These are phyloP conservation scores for Colletotrichum sp. DNA, from an alignment of 2,329 filamentous ascomycete genomes.

Conservation along the genomic window DNA sequence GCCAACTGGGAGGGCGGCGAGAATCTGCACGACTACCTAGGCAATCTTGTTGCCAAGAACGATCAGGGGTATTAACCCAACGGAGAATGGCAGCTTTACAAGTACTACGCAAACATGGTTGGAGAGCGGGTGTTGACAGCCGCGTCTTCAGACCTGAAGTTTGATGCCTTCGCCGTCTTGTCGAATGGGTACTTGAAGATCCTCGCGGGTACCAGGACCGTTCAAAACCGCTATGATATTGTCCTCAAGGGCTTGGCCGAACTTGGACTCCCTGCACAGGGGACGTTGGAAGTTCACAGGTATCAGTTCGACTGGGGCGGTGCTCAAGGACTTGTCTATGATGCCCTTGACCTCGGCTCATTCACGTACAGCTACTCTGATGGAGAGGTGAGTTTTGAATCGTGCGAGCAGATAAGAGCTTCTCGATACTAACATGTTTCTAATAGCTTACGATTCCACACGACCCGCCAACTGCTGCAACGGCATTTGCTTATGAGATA, in stretches of 20 bases:
- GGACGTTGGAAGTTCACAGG: background rate
- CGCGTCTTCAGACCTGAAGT: background rate
- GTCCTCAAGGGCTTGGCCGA: background rate
- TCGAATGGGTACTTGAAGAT: background rate
- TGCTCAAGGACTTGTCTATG: background rate
- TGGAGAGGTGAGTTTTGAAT: background rate
- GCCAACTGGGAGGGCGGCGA: conserved; percentile 49
- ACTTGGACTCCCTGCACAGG: background rate
- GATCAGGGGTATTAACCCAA: background rate
- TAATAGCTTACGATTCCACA: background rate
- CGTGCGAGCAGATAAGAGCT: background rate
- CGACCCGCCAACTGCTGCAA: background rate
- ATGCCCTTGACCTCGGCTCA: background rate
- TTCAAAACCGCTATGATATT: background rate
- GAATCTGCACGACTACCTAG: conserved; percentile 48
- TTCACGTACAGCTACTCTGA: background rate
- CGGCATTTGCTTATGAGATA: background rate
- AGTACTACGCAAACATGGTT: background rate
- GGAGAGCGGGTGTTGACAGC: background rate
- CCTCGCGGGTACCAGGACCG: background rate
- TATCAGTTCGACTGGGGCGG: background rate
- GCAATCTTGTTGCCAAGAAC: conserved; percentile 29
- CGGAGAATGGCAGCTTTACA: background rate
- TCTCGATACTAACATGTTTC: background rate
- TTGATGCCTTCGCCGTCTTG: background rate